Evolutionary conservation across 495 filamentous ascomycete species (phyloP).

Genomic region (Penicillium pancosmium): DNA sequence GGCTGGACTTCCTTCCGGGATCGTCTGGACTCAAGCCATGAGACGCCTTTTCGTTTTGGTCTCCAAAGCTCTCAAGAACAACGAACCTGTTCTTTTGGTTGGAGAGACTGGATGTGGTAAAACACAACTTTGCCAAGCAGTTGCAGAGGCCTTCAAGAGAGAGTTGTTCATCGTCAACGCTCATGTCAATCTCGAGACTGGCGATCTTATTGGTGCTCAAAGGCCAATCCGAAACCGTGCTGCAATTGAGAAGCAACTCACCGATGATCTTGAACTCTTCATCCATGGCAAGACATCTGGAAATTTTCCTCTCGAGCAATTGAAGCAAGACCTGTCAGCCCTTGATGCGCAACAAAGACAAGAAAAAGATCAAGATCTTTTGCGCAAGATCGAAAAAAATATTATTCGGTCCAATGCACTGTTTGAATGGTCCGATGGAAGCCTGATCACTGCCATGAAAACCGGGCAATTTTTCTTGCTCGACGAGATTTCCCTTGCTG

Average conservation of each 20-base stretch:
- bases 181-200: constrained; percentile 95
- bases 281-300: constrained; percentile 33
- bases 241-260: constrained; percentile 65
- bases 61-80: constrained; percentile 78
- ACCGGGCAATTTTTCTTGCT: constrained; percentile 87
- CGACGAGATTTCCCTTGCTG: constrained; percentile 96
- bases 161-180: constrained; percentile 89
- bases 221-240: constrained; percentile 84
- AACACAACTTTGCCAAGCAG: constrained; percentile 91
- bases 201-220: constrained; percentile 95
- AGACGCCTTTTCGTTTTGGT: constrained; percentile 85
- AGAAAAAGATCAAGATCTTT: constrained; percentile 52
- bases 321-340: constrained; percentile 54
- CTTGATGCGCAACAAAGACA: constrained; percentile 31
- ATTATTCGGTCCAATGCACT: constrained; percentile 71
- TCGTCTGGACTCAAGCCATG: constrained; percentile 97
- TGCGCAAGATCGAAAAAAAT: constrained; percentile 59
- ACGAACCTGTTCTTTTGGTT: constrained; percentile 91
- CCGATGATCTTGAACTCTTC: constrained; percentile 58
- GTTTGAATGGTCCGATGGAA: constrained; percentile 97
- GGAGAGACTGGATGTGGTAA: constrained; percentile 98
- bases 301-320: constrained; percentile 40
- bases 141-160: constrained; percentile 76
- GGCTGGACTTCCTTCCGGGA: constrained; percentile 51
- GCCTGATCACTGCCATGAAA: constrained; percentile 93